phyloP scores from a whole-genome alignment of 805 yeast genomes.

The Zygosaccharomyces pseudorouxii region DNA sequence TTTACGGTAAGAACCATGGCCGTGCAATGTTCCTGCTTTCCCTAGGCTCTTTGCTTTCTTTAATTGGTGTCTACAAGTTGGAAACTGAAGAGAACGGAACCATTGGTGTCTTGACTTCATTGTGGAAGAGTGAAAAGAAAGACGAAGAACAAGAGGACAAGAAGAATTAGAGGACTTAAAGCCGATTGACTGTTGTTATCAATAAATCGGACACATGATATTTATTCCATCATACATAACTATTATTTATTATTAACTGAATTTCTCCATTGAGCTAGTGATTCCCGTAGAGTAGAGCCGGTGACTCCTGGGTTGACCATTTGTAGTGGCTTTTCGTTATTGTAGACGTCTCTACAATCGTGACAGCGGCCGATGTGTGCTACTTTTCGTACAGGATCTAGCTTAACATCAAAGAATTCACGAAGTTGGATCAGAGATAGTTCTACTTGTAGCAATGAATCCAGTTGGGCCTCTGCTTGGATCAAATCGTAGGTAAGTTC shows the following conservation, averaged over 20 bases:
- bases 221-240: slow-evolving; percentile 1
- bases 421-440: slow-evolving; percentile 21
- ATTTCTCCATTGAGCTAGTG: slow-evolving; percentile 2
- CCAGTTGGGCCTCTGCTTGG: slow-evolving; percentile 13
- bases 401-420: slow-evolving; percentile 15
- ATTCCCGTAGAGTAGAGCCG: neutral
- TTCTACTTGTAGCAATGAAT: slow-evolving; percentile 18
- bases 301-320: slow-evolving; percentile 3
- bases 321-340: slow-evolving; percentile 6
- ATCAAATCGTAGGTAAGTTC: slow-evolving; percentile 16
- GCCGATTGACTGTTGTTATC: neutral
- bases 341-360: slow-evolving; percentile 29
- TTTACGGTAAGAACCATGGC: slow-evolving; percentile 71
- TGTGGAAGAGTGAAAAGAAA: slow-evolving; percentile 49
- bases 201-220: neutral
- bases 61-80: slow-evolving; percentile 76
- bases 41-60: slow-evolving; percentile 64
- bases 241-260: slow-evolving; percentile 4
- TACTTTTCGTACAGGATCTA: slow-evolving; percentile 22
- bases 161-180: neutral
- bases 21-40: slow-evolving; percentile 63
- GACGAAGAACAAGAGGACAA: slow-evolving; percentile 12
- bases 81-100: slow-evolving; percentile 80
- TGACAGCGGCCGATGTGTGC: slow-evolving; percentile 13
- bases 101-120: slow-evolving; percentile 52